Conservation (phyloP, 176 grass and related monocot genomes). For the Triticum dicoccoides region DNA sequence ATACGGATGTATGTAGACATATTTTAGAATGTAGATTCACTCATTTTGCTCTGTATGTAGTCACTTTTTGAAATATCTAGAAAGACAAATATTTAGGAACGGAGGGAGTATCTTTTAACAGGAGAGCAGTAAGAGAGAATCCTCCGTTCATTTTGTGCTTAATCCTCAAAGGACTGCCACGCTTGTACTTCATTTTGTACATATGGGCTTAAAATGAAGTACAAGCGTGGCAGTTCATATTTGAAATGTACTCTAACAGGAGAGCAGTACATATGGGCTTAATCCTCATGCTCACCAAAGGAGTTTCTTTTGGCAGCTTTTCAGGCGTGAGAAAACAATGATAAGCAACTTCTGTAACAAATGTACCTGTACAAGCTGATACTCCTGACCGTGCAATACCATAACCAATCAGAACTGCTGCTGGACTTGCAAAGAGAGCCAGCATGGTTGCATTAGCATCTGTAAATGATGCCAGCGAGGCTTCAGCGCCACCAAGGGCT, state of each 20-base stretch:
- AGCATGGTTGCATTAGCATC: constrained; percentile 89
- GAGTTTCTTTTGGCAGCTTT: constrained; percentile 9
- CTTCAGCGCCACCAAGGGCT: constrained; percentile 62
- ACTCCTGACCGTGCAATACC: constrained; percentile 93
- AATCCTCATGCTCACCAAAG: constrained; percentile 3
- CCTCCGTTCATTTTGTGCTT: too few relatives aligned
- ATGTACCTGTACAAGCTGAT: constrained; percentile 85
- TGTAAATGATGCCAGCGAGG: constrained; percentile 80
- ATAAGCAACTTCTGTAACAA: background rate
- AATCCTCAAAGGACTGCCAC: too few relatives aligned
- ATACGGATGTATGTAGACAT: too few relatives aligned
- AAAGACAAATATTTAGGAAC: too few relatives aligned
- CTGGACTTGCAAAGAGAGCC: constrained; percentile 96
- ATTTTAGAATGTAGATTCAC: too few relatives aligned
- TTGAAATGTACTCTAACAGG: too few relatives aligned
- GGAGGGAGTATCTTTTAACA: background rate
- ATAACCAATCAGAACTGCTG: constrained; percentile 96
- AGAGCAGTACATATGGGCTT: background rate
- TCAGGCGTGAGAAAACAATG: background rate
- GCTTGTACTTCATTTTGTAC: too few relatives aligned
- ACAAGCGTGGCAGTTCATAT: too few relatives aligned
- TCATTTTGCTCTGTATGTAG: too few relatives aligned
- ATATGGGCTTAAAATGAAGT: too few relatives aligned
- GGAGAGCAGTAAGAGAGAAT: too few relatives aligned
- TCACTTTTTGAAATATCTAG: too few relatives aligned